Base-by-base conservation (phyloP, 176 grass and related monocot genomes). In the Oryza meyeriana region DNA sequence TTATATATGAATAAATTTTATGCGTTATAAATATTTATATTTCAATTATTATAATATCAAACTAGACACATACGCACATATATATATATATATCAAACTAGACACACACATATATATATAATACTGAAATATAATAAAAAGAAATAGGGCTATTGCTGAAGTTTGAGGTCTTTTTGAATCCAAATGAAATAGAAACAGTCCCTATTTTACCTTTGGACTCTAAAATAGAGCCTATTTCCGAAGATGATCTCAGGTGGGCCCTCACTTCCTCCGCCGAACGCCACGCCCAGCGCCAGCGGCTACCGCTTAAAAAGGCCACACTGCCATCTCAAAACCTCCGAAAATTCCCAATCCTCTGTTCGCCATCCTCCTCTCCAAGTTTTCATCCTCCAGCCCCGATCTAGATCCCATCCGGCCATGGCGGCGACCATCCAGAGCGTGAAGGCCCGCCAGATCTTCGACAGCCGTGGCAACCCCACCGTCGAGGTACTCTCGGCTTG, bases 381-480 rank as follows among this genome's bases (percentile, higher is more conserved):
- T 12, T n/a, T n/a, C 40, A 42, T 20, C 18, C 10, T n/a, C 48
- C 18, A 10, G 22, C 26, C 26, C 4, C 26, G 61, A 29, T 63
- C 61, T 28, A 47, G 14, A 17, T 10, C 66, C 9, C 2, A 20
- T n/a, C 10, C 18, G 33, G 25, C 82, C 24, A 84, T 84, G 82
- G 82, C 76, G 84, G 84, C 68, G 20, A 80, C 87, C 24, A 88
- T 88, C 87, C 81, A 79, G 61, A 57, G 32, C 68, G 87, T 88
- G 42, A 88, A 84, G 86, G 87, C 87, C 18, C 81, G 87, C 35
- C 87, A 88, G 81, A 88, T 88, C 81, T 88, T 88, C 47, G 87
- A 88, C 75, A 88, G 86, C 75, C 81, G 87, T 6, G 87, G 87
- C 16, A 88, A 88, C 81, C 87, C 87, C 45, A 88, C 87, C 61